Base-by-base conservation (phyloP, 1,284 basidiomycete species). In the Cystobasidium slooffiae region DNA sequence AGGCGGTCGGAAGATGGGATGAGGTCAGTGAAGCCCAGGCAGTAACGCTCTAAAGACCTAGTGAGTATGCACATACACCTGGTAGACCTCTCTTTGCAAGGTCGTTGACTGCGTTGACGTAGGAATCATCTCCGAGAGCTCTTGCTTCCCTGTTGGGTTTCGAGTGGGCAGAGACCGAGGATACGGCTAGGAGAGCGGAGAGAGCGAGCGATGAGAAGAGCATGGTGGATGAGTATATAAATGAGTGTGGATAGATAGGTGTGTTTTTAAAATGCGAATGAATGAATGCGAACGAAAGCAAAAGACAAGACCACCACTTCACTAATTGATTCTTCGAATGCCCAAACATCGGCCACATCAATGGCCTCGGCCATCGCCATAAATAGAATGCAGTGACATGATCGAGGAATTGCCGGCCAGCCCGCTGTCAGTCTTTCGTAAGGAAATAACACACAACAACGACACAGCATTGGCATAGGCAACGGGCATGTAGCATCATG, bases 161-260 rank as follows among this genome's bases (percentile, higher is more conserved):
- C 39, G 47, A 52, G 39, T 66, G 64, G 8, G 49, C 64, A 12
- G 47, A 18, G 24, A 66, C 47, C 7, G 64, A 12, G 9, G 64
- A 66, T 9, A 51, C 39, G 22, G 64, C 64, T 24, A 22, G 47
- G 49, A 66, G 49, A 31, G 64, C 64, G 51, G 64, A 66, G 8
- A 66, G 64, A 18, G 64, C 64, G 47, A 66, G 51, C 16, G 64
- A 66, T 31, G 64, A 18, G 64, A 66, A 66, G 49, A 66, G 64
- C 64, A 66, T 66, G 64, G 18, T 52, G 63, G 31, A 61, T 39
- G 58, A n/a, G 22, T 63, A 9, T 24, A 41, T 9, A 37, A 63
- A 49, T 31, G 59, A 62, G 59, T 31, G 61, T 53, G 64, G 49
- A 1, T 43, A 22, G 14, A 7, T 10, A 49, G 41, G 6, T 24